Conservation (phyloP, 805 yeast species). For the Cyberlindnera saturnus region DNA sequence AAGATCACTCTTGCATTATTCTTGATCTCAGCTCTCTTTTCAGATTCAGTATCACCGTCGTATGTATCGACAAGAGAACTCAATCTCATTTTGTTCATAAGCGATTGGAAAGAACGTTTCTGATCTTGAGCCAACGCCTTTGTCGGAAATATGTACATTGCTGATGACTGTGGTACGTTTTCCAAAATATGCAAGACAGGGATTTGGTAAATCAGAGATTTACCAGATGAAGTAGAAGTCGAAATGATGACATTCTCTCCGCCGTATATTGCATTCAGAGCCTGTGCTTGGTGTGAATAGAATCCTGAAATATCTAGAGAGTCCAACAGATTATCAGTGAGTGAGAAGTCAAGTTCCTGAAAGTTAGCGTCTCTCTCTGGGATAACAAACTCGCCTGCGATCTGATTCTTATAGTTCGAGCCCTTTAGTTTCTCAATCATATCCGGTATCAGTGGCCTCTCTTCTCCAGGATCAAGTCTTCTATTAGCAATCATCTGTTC, state of each 20-base stretch:
- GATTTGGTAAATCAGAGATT: slow-evolving; percentile 84
- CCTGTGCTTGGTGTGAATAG: slow-evolving; percentile 80
- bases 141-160: slow-evolving; percentile 91
- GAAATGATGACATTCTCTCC: slow-evolving; percentile 75
- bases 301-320: slow-evolving; percentile 49
- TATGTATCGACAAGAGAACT: slow-evolving; percentile 64
- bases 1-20: slow-evolving; percentile 71
- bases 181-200: slow-evolving; percentile 58
- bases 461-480: slow-evolving; percentile 17
- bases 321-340: slow-evolving; percentile 45
- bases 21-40: slow-evolving; percentile 47
- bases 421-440: slow-evolving; percentile 46
- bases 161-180: slow-evolving; percentile 42
- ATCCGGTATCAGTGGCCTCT: slow-evolving; percentile 39
- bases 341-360: slow-evolving; percentile 34
- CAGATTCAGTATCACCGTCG: slow-evolving; percentile 86
- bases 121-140: slow-evolving; percentile 98
- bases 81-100: slow-evolving; percentile 45
- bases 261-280: slow-evolving; percentile 50
- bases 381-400: slow-evolving; percentile 44
- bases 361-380: slow-evolving; percentile 41
- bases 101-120: slow-evolving; percentile 63
- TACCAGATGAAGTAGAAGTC: slow-evolving; percentile 96
- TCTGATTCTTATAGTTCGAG: slow-evolving; percentile 57
- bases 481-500: slow-evolving; percentile 43